Evolutionary conservation across 2,329 filamentous ascomycete genomes (phyloP).

Genomic region (Cercospora beticola): DNA sequence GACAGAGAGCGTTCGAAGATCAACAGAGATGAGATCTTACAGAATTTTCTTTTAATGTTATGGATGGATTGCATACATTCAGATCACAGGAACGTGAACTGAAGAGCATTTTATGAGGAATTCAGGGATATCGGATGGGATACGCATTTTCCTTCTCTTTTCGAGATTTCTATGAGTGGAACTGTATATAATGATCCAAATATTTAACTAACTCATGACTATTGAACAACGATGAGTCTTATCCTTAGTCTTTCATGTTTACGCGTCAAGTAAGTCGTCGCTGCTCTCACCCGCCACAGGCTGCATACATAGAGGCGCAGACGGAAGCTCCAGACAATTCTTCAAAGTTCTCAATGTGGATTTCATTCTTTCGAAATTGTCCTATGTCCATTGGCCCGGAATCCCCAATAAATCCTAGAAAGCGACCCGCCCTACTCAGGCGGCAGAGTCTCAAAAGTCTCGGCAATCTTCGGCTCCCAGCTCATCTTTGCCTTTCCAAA

Average conservation of each 20-base stretch:
- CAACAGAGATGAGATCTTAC: background rate
- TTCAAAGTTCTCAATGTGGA: background rate
- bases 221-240: background rate
- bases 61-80: background rate
- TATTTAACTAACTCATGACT: background rate
- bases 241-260: background rate
- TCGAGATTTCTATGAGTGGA: background rate
- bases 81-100: background rate
- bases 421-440: constrained; percentile 34
- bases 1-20: background rate
- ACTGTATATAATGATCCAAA: background rate
- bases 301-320: no score
- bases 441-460: constrained; percentile 48
- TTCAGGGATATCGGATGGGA: background rate
- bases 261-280: background rate
- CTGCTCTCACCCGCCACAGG: background rate
- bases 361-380: background rate
- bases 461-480: constrained; percentile 55
- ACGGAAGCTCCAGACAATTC: no score
- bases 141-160: background rate
- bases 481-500: constrained; percentile 53
- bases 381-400: background rate
- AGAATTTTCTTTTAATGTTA: background rate
- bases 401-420: background rate
- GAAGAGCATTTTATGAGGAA: background rate